Base-by-base conservation (phyloP, 345 rosid genomes). In the thale cress (Arabidopsis thaliana) region DNA sequence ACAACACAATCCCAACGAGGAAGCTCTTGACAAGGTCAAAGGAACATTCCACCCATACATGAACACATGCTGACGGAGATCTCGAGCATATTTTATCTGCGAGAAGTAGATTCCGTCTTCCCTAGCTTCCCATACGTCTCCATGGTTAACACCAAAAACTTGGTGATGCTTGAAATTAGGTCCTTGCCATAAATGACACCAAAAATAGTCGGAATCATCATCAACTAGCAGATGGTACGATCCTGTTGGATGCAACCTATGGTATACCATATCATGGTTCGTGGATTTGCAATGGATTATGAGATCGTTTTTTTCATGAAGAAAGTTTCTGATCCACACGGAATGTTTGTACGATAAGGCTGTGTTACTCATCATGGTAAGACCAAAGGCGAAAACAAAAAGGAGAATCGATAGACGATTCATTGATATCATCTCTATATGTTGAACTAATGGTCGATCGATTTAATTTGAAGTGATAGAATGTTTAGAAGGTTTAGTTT, bases 131-230 rank as follows among this genome's bases (percentile, higher is more conserved):
- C 73, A 69, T 7, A 44, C 34, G 55, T 44, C 1, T 7, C 22
- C 14, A 42, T 2, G 1, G 10, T 2, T 0, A 22, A 56, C 55
- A 4, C 20, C 1, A 69, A 69, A 42, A 23, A 57, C 55, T 69
- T 69, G 53, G 34, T 69, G 73, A 56, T 56, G 42, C 23, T 56
- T 69, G 14, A 44, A 69, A 3, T 59, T 37, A 30, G 62, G 55
- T 69, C 64, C 64, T 69, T 56, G 42, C 73, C 73, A 69, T 20
- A 69, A 14, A 57, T 57, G 73, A 44, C 73, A 69, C 49, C 63
- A 50, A 23, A 23, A 38, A 28, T 37, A 4, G 3, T 25, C 1
- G 0, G n/a, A 6, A 38, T 14, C 1, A 24, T 5, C 0, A n/a
- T 51, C n/a, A 8, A 24, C 5, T n/a, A 40, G 28, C 7, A 38